These are phyloP conservation scores for Penicillium manginii DNA, from an alignment of 495 filamentous ascomycete genomes.

Conservation along the genomic window DNA sequence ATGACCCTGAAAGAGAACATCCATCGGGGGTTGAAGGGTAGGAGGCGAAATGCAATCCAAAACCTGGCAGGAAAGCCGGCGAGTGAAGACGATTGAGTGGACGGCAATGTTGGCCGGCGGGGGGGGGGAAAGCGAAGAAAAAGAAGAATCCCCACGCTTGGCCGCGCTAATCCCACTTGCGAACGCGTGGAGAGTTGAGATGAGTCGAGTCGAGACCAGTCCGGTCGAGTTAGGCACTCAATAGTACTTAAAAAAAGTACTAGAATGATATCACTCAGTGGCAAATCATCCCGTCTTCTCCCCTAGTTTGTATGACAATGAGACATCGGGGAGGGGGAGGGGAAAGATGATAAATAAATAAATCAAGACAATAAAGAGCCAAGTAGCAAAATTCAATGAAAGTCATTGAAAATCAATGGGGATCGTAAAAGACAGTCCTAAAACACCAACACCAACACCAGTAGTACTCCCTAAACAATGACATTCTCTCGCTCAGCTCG, in stretches of 20 bases:
- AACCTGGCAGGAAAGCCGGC: not conserved
- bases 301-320: not conserved
- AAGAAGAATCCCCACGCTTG: not conserved
- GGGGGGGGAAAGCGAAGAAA: too few relatives aligned
- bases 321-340: not conserved
- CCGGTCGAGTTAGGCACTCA: too few relatives aligned
- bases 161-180: not conserved
- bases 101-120: constrained; percentile 11
- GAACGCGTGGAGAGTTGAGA: not conserved
- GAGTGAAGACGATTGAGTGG: constrained; percentile 6
- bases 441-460: not conserved
- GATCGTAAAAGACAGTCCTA: not conserved
- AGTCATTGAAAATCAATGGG: not conserved
- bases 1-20: not conserved
- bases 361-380: not conserved
- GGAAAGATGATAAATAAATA: not conserved
- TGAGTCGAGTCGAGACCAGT: not conserved
- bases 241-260: not conserved
- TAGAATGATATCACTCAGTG: not conserved
- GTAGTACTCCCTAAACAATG: constrained; percentile 17
- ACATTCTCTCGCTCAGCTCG: constrained; percentile 38
- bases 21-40: not conserved
- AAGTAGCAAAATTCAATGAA: not conserved
- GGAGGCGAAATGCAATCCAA: not conserved
- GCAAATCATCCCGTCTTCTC: not conserved